Base-by-base conservation (phyloP, 2,329 filamentous ascomycete genomes). In the Microcera coccophila region DNA sequence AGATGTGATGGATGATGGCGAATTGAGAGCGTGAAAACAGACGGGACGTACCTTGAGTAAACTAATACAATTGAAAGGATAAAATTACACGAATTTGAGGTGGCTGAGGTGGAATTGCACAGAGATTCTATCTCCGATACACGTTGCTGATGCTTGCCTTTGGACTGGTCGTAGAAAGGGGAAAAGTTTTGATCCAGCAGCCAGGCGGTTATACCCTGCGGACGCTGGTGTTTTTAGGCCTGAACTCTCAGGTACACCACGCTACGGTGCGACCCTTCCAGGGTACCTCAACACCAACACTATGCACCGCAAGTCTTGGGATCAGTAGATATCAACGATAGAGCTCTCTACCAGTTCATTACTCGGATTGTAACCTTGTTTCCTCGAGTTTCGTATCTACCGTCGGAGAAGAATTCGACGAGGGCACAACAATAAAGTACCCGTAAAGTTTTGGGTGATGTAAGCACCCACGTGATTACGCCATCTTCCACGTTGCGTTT, bases 211-310 rank as follows among this genome's bases (percentile, higher is more conserved):
- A 48, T 50, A 47, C 51, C 40, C 37, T 36, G 34, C 40, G 41
- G 41, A 33, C 33, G 28, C 19, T 42, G 41, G 39, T 44, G 35
- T 42, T 43, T 60, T 55, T 49, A 44, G 50, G 62, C 62, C 62
- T 64, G 60, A 65, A 59, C 55, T 62, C 54, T 65, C 57, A 64
- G 60, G 62, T 61, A 57, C 48, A 43, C 28, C 26, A 31, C 18
- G 12, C 26, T 15, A n/a, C n/a, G 18, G 34, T 38, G 24, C 37
- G 28, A 28, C 12, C 10, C 18, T n/a, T n/a, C 16, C 26, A 17
- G n/a, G 21, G 22, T 19, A 14, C 28, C 22, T 21, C 32, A 20
- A 28, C 33, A 26, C 16, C 26, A 19, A n/a, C 22, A 38, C 21
- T 4, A 24, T 42, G 35, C 19, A 42, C 41, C 41, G 35, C 41